Evolutionary conservation across 768 basidiomycete species (phyloP).

Genomic region (Termitomyces heimii): DNA sequence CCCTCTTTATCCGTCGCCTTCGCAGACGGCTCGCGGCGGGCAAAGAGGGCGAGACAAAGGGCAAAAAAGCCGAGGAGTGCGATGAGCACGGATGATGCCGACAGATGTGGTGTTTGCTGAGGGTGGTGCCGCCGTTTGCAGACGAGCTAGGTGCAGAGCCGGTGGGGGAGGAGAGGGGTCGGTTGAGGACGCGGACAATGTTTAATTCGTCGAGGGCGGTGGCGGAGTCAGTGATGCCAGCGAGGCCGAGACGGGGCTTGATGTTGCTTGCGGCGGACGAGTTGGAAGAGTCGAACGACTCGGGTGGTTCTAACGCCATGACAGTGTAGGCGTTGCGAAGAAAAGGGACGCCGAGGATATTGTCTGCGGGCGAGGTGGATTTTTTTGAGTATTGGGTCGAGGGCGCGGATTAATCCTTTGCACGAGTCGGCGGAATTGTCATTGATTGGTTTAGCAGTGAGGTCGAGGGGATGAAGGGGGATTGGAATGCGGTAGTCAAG

Average conservation of each 20-base stretch:
- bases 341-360: constrained; percentile 77
- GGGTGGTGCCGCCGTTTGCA: background rate
- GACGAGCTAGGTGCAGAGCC: too few species aligned
- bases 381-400: constrained; percentile 34
- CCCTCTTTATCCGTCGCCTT: constrained; percentile 15
- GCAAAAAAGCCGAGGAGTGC: constrained; percentile 54
- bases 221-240: constrained; percentile 57
- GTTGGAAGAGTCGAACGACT: too few species aligned
- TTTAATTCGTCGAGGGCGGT: constrained; percentile 63
- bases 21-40: too few species aligned
- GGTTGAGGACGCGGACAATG: constrained; percentile 59
- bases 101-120: constrained; percentile 40
- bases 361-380: constrained; percentile 43
- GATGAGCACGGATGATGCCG: constrained; percentile 59
- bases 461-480: constrained; percentile 70
- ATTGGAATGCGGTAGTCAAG: constrained; percentile 52
- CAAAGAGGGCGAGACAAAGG: constrained; percentile 49
- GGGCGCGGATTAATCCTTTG: constrained; percentile 63
- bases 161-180: constrained; percentile 37
- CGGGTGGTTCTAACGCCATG: background rate
- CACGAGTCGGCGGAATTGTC: constrained; percentile 38
- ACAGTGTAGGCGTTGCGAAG: constrained; percentile 74
- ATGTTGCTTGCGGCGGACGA: constrained; percentile 12
- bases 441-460: constrained; percentile 43
- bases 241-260: constrained; percentile 49